phyloP scores from a whole-genome alignment of 805 yeast species.

The Teunomyces atbi region DNA sequence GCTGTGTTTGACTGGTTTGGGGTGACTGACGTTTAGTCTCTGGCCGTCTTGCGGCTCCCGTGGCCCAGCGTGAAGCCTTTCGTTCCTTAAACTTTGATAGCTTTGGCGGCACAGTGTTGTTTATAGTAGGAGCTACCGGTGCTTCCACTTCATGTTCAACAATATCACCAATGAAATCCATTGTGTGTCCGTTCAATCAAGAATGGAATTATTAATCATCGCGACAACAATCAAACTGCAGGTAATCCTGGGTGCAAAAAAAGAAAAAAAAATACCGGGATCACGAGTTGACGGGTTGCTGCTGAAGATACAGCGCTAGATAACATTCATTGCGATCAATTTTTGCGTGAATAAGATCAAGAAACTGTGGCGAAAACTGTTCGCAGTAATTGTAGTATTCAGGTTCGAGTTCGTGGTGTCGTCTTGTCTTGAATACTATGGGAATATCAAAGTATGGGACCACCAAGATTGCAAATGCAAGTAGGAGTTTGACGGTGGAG shows the following conservation, averaged over 20 bases:
- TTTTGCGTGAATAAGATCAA: conserved; percentile 6
- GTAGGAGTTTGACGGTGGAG: conserved; percentile 12
- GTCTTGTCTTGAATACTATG: background rate
- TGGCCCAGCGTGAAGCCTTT: conserved; percentile 52
- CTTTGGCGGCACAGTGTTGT: conserved; percentile 36
- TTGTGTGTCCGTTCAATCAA: conserved; percentile 16
- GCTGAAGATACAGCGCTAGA: conserved; percentile 8
- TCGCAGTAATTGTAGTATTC: conserved; percentile 4
- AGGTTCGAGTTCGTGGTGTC: conserved; percentile 1
- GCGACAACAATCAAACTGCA: background rate
- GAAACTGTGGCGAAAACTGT: conserved; percentile 8
- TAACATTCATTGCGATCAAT: conserved; percentile 10
- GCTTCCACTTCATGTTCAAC: conserved; percentile 54
- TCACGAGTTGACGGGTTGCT: background rate
- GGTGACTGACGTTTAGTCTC: conserved; percentile 11
- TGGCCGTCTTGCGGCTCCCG: conserved; percentile 8
- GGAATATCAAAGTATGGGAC: conserved; percentile 24
- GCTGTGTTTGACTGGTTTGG: background rate
- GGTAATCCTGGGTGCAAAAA: conserved; percentile 1
- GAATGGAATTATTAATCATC: conserved; percentile 4
- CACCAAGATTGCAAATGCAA: conserved; percentile 4
- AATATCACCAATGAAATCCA: conserved; percentile 74
- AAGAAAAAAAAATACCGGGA: background rate
- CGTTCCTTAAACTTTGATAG: conserved; percentile 22
- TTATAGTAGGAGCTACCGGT: conserved; percentile 32